phyloP scores from a whole-genome alignment of 805 yeast species.

The Alloascoidea africana region DNA sequence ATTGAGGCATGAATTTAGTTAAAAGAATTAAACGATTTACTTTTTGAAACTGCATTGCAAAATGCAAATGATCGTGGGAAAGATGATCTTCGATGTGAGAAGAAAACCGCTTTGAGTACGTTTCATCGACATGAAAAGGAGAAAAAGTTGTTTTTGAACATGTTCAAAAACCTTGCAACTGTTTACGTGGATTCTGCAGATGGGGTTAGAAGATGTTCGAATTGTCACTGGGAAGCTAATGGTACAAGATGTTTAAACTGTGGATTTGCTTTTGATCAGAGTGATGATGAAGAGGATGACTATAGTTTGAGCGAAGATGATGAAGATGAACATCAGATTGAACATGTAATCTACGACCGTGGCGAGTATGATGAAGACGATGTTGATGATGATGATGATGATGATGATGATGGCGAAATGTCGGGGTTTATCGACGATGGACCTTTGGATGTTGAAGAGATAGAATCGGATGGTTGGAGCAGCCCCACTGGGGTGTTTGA shows the following conservation, averaged over 20 bases:
- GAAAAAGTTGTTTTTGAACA: background rate
- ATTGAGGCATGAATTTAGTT: too few relatives aligned
- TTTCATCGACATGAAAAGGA: background rate
- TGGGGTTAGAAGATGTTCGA: slow-evolving; percentile 60
- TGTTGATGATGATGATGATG: background rate
- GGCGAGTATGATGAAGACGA: background rate
- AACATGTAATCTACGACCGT: too few relatives aligned
- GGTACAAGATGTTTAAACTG: slow-evolving; percentile 58
- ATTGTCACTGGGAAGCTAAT: slow-evolving; percentile 70
- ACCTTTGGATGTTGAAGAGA: background rate
- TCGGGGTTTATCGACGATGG: background rate
- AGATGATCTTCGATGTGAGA: background rate
- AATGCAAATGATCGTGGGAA: background rate
- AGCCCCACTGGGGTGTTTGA: too few relatives aligned
- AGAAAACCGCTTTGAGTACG: background rate
- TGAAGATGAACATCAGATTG: slow-evolving; percentile 2
- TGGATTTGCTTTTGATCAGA: slow-evolving; percentile 20
- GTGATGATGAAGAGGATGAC: background rate
- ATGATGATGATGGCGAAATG: background rate
- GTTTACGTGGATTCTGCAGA: slow-evolving; percentile 48
- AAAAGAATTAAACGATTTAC: background rate
- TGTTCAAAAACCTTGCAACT: slow-evolving; percentile 20
- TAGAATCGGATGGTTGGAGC: background rate
- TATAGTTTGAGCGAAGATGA: background rate
- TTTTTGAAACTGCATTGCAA: background rate